Evolutionary conservation across 192 early-diverging fungal species (phyloP), one percentile per base, ranked within the genome.

Genomic region (Backusella tarrabulga): DNA sequence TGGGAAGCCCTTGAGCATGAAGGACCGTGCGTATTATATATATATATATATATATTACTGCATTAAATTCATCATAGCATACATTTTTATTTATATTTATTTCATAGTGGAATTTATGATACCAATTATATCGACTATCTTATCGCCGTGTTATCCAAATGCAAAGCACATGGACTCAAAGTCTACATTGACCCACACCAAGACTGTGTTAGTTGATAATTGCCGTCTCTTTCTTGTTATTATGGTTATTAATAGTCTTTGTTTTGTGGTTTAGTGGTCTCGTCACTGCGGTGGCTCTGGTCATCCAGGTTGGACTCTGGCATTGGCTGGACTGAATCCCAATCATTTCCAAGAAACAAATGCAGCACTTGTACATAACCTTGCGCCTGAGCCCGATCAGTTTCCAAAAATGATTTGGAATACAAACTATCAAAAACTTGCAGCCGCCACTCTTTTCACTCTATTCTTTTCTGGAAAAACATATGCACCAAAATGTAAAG

Each of bases 1-100:
- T 95, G 94, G 94, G 94, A 95, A 79, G 84, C 94, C 4, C 79
- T 95, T 63, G 88, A 88, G 69, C 87, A 90, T 82, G 82, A 85
- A 52, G 88, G 88, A 76, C 88, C 88, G 85, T 88, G 81, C 81
- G 85, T 84, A n/a, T n/a, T n/a, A n/a, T n/a, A n/a, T n/a, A 38
- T 75, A 21, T 40, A 66, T 34, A 68, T 36, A 40, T 44, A 42
- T 52, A 26, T 75, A 6, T 72, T 3, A 0, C 2, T 72, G 44
- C 17, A 15, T 35, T 68, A 4, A 40, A 23, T 60, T 68, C 0
- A 19, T 6, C 29, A 21, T 54, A 19, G 5, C 29, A 21, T 54
- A 21, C 5, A 11, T 41, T 35, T 78, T 67, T 5, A 69, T 44
- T 35, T 50, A 4, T 32, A 34, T 34, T 68, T 63, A 38, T 42